Conservation (phyloP, 2,329 filamentous ascomycete species). For the Paraphaeosphaeria minitans region DNA sequence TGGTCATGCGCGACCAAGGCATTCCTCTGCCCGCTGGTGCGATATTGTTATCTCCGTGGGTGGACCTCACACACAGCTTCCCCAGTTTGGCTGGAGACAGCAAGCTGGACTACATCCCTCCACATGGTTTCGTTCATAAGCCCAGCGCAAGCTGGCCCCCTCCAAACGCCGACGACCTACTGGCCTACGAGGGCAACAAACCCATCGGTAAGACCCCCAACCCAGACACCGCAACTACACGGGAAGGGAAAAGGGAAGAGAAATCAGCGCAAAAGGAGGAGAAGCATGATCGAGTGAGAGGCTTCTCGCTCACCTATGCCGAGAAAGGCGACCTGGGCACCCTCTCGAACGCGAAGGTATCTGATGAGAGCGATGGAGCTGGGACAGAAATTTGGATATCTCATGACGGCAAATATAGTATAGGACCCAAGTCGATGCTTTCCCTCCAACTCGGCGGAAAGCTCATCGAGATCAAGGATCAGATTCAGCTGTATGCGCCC, state of each 20-base stretch:
- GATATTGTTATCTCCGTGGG: constrained; percentile 92
- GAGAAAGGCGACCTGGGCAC: constrained; percentile 25
- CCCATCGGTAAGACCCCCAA: constrained; percentile 17
- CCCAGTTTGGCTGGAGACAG: constrained; percentile 79
- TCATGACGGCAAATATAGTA: constrained; percentile 44
- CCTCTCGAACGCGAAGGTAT: constrained; percentile 14
- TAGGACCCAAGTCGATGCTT: constrained; percentile 50
- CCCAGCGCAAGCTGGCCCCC: constrained; percentile 93
- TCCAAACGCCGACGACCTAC: constrained; percentile 75
- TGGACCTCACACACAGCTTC: constrained; percentile 93
- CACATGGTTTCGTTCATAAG: constrained; percentile 85
- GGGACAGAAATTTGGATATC: constrained; percentile 31
- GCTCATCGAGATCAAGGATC: constrained; percentile 77
- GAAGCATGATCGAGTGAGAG: constrained; percentile 40
- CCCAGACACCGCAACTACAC: background rate
- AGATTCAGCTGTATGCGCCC: constrained; percentile 86
- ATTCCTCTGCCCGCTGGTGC: constrained; percentile 87
- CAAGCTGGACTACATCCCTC: constrained; percentile 84
- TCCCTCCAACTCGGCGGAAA: constrained; percentile 70
- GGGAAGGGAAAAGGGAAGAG: constrained; percentile 24
- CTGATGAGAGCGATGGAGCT: background rate
- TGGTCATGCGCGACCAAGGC: constrained; percentile 79
- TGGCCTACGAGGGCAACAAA: constrained; percentile 51
- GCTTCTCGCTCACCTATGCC: constrained; percentile 36
- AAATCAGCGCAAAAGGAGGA: constrained; percentile 43